These are phyloP conservation scores for Coemansia sp. DNA, from an alignment of 192 early-diverging fungal genomes.

Conservation along the genomic window DNA sequence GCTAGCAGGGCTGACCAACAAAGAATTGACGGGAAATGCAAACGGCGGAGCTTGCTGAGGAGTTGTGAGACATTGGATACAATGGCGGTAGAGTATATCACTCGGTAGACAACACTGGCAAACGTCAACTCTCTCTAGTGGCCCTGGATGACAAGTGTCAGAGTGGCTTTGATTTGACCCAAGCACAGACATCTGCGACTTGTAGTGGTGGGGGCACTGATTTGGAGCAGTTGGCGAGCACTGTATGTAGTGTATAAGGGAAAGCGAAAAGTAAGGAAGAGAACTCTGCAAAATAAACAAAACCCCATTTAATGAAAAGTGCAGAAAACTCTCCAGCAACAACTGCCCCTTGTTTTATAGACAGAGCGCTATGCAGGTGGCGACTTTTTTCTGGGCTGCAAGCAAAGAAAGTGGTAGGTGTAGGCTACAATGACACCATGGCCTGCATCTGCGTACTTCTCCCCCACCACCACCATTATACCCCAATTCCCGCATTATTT, in stretches of 20 bases:
- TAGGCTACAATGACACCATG: conserved; percentile 4
- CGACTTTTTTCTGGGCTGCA: conserved; percentile 8
- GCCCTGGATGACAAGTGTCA: background rate
- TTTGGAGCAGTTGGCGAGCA: background rate
- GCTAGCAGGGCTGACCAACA: background rate
- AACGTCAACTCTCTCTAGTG: background rate
- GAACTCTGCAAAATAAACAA: conserved; percentile 2
- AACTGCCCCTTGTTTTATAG: background rate
- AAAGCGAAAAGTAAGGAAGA: background rate
- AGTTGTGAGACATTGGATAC: background rate
- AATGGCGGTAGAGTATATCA: background rate
- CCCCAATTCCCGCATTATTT: conserved; percentile 14
- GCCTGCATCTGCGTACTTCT: conserved; percentile 11
- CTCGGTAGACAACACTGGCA: background rate
- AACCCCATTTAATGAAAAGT: conserved; percentile 4
- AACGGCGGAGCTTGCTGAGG: background rate
- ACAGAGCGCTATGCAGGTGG: conserved; percentile 11
- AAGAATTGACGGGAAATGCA: background rate
- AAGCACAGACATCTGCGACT: background rate
- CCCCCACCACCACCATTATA: background rate
- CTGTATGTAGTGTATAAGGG: background rate
- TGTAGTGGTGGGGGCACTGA: background rate
- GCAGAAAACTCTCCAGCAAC: conserved; percentile 10
- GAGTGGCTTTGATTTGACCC: background rate
- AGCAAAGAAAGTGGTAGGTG: conserved; percentile 1